phyloP scores from a whole-genome alignment of 306 rosid species.

The Carpinus viminea region DNA sequence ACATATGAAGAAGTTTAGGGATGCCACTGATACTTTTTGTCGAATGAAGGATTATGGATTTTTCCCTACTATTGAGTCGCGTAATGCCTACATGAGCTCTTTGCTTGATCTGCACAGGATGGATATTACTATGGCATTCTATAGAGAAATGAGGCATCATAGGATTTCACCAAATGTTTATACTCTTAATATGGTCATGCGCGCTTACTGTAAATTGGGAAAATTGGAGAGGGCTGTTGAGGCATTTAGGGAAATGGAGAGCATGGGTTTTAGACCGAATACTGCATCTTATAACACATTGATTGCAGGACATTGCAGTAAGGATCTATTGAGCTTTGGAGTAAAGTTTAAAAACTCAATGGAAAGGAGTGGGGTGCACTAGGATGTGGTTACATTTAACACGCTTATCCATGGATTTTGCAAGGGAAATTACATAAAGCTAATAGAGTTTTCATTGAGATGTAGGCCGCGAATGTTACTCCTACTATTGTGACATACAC shows the following conservation, averaged over 20 bases:
- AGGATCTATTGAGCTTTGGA: no score
- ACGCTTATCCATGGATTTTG: no score
- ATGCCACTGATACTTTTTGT: slow-evolving; percentile 52
- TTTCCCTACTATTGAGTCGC: slow-evolving; percentile 58
- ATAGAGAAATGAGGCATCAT: slow-evolving; percentile 48
- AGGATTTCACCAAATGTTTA: slow-evolving; percentile 58
- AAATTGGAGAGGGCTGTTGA: slow-evolving; percentile 59
- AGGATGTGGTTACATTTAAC: no score
- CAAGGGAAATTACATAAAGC: slow-evolving; percentile 75
- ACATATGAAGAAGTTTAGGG: slow-evolving; percentile 59
- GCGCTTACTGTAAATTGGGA: slow-evolving; percentile 72
- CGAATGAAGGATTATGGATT: slow-evolving; percentile 77
- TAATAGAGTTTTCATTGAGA: neutral
- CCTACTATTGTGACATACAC: no score
- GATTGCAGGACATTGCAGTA: no score
- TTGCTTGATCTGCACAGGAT: slow-evolving; percentile 60
- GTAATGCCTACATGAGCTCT: slow-evolving; percentile 72
- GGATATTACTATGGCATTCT: slow-evolving; percentile 54
- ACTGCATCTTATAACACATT: no score
- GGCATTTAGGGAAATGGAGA: slow-evolving; percentile 59
- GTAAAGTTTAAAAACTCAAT: no score
- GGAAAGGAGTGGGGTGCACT: no score
- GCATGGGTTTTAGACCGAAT: slow-evolving; percentile 73
- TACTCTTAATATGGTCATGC: slow-evolving; percentile 71
- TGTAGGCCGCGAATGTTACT: no score